phyloP scores from a whole-genome alignment of 73 alveolate species.

The Stentor roeselii region DNA sequence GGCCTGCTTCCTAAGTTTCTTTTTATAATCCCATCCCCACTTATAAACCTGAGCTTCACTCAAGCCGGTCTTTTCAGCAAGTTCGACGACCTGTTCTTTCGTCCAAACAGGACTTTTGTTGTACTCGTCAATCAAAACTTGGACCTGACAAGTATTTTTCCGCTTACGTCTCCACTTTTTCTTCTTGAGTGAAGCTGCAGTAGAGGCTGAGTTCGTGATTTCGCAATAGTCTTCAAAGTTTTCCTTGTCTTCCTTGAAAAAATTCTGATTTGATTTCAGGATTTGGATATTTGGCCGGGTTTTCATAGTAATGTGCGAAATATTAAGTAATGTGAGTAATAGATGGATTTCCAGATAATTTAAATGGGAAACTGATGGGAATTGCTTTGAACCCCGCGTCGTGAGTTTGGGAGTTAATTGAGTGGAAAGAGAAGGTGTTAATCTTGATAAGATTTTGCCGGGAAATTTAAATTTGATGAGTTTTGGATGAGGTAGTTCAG shows the following conservation, averaged over 20 bases:
- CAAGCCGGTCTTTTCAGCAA: conserved; percentile 54
- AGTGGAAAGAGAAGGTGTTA: background rate
- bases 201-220: conserved; percentile 10
- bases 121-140: conserved; percentile 50
- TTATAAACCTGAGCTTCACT: conserved; percentile 66
- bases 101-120: conserved; percentile 57
- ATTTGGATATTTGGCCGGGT: background rate
- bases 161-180: conserved; percentile 48
- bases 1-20: conserved; percentile 28
- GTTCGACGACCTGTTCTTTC: conserved; percentile 53
- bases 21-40: conserved; percentile 76
- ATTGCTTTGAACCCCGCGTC: background rate
- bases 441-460: background rate
- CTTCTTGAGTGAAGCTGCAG: conserved; percentile 5
- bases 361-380: background rate
- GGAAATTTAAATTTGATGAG: background rate
- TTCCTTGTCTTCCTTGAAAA: background rate
- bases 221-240: background rate
- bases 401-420: background rate
- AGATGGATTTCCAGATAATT: background rate
- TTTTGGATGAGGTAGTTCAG: background rate
- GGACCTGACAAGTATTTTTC: conserved; percentile 46
- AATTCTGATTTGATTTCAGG: too few relatives aligned
- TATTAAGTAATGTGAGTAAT: background rate
- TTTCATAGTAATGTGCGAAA: background rate